Conservation (phyloP, 495 filamentous ascomycete genomes). For the Annulohypoxylon stygium region DNA sequence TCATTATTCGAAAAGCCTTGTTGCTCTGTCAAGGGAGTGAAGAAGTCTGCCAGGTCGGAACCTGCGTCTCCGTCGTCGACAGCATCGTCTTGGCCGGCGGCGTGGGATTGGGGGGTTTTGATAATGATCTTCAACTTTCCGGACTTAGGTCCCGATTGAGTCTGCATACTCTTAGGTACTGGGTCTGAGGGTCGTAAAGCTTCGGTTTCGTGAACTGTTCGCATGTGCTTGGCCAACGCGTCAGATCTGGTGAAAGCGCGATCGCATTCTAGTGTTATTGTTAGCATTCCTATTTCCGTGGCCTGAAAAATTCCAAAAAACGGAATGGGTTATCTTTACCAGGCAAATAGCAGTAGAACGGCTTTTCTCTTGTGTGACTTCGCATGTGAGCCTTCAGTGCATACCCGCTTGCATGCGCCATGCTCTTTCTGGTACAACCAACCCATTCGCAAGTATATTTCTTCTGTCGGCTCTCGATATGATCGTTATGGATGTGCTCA, state of each 20-base stretch:
- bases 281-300: slow-evolving; percentile 14
- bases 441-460: slow-evolving; percentile 94
- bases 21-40: slow-evolving; percentile 67
- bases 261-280: slow-evolving; percentile 81
- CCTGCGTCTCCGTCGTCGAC: slow-evolving; percentile 65
- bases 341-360: slow-evolving; percentile 94
- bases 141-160: slow-evolving; percentile 63
- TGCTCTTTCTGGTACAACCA: slow-evolving; percentile 86
- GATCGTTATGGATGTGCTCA: slow-evolving; percentile 91
- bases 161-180: slow-evolving; percentile 80
- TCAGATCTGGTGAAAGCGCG: slow-evolving; percentile 97
- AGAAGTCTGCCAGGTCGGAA: slow-evolving; percentile 61
- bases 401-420: slow-evolving; percentile 93
- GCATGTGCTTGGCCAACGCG: slow-evolving; percentile 97
- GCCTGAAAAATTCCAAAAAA: neutral
- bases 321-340: slow-evolving; percentile 67
- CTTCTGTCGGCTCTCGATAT: slow-evolving; percentile 81
- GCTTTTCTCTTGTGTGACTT: slow-evolving; percentile 97
- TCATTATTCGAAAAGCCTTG: slow-evolving; percentile 80
- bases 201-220: slow-evolving; percentile 98
- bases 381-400: slow-evolving; percentile 96
- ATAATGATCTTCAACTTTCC: slow-evolving; percentile 74
- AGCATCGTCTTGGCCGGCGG: slow-evolving; percentile 66
- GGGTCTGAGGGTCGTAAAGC: slow-evolving; percentile 88
- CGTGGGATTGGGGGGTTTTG: slow-evolving; percentile 67